These are phyloP conservation scores for Cyclanthera cordifolia DNA, from an alignment of 306 rosid species.

Conservation along the genomic window DNA sequence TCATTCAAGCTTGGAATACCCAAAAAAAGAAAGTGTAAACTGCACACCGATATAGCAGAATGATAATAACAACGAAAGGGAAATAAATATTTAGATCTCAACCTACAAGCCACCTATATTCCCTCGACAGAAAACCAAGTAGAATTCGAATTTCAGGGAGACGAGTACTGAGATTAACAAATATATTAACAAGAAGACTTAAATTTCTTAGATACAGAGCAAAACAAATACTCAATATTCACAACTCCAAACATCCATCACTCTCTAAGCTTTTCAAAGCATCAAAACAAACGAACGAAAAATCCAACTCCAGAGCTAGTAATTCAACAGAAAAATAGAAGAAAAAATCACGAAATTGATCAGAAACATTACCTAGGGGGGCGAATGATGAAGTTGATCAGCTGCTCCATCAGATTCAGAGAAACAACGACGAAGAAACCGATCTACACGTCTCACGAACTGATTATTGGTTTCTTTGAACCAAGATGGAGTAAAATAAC, in stretches of 20 bases:
- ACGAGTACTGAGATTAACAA: not conserved
- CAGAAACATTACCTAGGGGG: conserved; percentile 37
- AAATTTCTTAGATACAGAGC: not conserved
- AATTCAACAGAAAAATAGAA: not conserved
- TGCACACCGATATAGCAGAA: not conserved
- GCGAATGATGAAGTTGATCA: conserved; percentile 51
- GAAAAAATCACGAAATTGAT: not conserved
- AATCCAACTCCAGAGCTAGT: not conserved
- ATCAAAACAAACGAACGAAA: not conserved
- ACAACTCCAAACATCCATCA: not conserved
- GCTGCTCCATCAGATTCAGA: conserved; percentile 44
- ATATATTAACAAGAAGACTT: not conserved
- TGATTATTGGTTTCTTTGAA: not conserved
- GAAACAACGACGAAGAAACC: not conserved
- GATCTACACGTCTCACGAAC: not conserved
- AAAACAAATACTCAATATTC: not conserved
- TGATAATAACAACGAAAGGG: not conserved
- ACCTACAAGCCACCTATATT: not conserved
- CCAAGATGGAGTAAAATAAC: not conserved
- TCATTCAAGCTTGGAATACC: not conserved
- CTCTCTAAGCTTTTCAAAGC: not conserved
- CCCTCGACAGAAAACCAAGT: not conserved
- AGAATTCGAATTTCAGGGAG: not conserved
- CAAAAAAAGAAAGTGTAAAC: not conserved
- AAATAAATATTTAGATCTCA: not conserved